Base-by-base conservation (phyloP, 805 yeast species). In the Candida cerambycidarum region DNA sequence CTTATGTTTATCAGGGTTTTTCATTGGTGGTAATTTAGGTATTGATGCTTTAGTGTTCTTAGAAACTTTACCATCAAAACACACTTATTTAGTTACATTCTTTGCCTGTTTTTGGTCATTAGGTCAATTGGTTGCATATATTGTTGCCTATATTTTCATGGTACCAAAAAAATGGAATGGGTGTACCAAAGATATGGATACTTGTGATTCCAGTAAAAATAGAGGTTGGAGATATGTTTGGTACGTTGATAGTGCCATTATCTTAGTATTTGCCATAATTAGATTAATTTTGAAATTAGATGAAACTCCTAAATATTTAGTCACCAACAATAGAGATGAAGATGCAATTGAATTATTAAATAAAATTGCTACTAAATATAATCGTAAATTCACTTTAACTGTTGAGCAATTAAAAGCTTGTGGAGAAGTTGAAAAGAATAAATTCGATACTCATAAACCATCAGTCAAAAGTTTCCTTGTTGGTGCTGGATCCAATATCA, bases 211-310 rank as follows among this genome's bases (percentile, higher is more conserved):
- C 8, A 44, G 52, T 11, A 56, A 63, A 27, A 80, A 80, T 57
- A 69, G 73, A 62, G 85, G 85, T 39, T 80, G 85, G 85, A 60
- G 85, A 50, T 80, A 80, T 57, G 65, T 70, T 38, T 63, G 69
- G 48, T 70, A 71, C 47, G 78, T 79, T 5, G 53, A 77, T 41
- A 60, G 74, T 11, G 75, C 82, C 16, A 46, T 80, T 27, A 81
- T 80, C 3, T 52, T 65, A 42, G 47, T 56, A 13, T 57, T 66
- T 61, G 63, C 64, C 23, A 38, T 57, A 11, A 50, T 61, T 17
- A 47, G 73, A 29, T 65, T 77, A 39, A 39, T 50, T 1, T 46
- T 56, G 36, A 45, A 51, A 38, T 44, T 80, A 45, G 70, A 69
- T 42, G 85, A 80, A 53, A 73, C 82, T 39, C 84, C 85, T 17